Evolutionary conservation across 2,329 filamentous ascomycete genomes (phyloP).

Genomic region (Plectosphaerella cucumerina): DNA sequence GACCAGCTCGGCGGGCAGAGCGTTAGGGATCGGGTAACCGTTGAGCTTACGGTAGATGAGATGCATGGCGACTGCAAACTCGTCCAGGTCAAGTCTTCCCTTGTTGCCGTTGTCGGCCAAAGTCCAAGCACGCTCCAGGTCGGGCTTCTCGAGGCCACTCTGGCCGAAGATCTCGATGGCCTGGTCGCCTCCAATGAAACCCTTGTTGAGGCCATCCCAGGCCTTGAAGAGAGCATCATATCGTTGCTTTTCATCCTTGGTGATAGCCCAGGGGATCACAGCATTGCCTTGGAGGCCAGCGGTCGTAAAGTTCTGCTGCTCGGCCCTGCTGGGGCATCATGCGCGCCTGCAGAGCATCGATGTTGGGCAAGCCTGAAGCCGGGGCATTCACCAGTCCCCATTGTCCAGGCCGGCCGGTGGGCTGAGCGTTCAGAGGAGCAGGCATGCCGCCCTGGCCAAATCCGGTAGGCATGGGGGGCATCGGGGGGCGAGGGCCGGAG

Average conservation of each 20-base stretch:
- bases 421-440: conserved; percentile 79
- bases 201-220: conserved; percentile 93
- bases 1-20: conserved; percentile 85
- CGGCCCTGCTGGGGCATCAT: conserved; percentile 98
- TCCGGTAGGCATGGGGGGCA: conserved; percentile 76
- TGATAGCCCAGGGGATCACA: conserved; percentile 96
- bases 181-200: conserved; percentile 85
- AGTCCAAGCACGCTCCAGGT: conserved; percentile 92
- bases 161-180: conserved; percentile 97
- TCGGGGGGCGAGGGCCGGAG: conserved; percentile 69
- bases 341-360: conserved; percentile 84
- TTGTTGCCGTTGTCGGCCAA: conserved; percentile 91
- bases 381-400: conserved; percentile 99
- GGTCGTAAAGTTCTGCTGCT: conserved; percentile 77
- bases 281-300: conserved; percentile 88
- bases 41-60: conserved; percentile 97
- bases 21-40: conserved; percentile 85
- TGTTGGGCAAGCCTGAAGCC: conserved; percentile 83
- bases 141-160: conserved; percentile 85
- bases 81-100: conserved; percentile 89
- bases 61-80: conserved; percentile 98
- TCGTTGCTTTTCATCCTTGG: conserved; percentile 95
- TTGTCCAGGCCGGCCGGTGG: conserved; percentile 87
- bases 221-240: conserved; percentile 94
- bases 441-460: conserved; percentile 59